Base-by-base conservation (phyloP, 2,329 filamentous ascomycete genomes). In the Aspergillus texensis region DNA sequence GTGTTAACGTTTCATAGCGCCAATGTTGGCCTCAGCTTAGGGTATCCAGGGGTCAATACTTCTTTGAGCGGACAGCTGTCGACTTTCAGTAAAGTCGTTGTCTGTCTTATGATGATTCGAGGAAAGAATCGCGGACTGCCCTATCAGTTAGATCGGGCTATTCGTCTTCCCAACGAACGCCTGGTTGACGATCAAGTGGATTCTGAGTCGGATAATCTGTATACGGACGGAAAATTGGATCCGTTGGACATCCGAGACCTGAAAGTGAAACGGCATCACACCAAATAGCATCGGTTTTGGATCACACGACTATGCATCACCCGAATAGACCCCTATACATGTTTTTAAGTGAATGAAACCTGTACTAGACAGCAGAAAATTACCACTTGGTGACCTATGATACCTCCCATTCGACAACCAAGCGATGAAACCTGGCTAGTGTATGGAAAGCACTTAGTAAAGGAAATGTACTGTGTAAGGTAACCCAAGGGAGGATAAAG, bases 61-160 rank as follows among this genome's bases (percentile, higher is more conserved):
- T 76, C 72, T 2, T 65, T 78, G n/a, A 66, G 74, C 26, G 84
- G 84, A 5, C 70, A 77, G 45, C 85, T 84, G 77, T 78, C 79
- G 36, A 78, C 72, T 5, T 70, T 84, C 57, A 84, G 82, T 68
- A 87, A 87, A 72, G 69, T 87, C 52, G 80, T 87, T 1, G 72
- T 87, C 24, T 85, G 83, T 65, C 80, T 80, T 3, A 82, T 86
- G 58, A 87, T 87, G 85, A 73, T 87, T 30, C 74, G 85, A 61
- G 85, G 85, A 1, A 71, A 85, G 43, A 85, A 87, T 75, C 75
- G 85, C 50, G 84, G 83, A 14, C 70, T 88, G 65, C 85, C 85
- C 0, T 83, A 85, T 39, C 81, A 82, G 54, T 82, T 87, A 65
- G 85, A 88, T 71, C 74, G 79, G 34, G 79, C 79, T 4, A 71